Evolutionary conservation across 2,329 filamentous ascomycete species (phyloP).

Genomic region (Fusarium illudens): DNA sequence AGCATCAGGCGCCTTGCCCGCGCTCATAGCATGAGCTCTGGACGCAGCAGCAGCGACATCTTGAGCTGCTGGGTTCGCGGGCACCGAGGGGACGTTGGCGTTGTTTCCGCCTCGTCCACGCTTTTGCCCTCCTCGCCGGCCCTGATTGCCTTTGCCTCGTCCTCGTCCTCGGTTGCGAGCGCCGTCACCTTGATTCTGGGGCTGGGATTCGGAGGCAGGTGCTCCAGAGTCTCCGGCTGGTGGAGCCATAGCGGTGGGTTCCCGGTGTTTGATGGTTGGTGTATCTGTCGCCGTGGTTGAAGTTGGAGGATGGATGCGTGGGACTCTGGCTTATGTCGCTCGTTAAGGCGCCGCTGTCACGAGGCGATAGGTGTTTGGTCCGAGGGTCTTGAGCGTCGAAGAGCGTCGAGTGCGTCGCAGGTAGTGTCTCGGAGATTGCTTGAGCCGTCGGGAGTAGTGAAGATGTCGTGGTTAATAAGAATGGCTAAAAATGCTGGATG

Average conservation of each 20-base stretch:
- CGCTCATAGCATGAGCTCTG: conserved; percentile 49
- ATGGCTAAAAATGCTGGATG: not conserved
- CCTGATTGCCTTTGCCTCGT: conserved; percentile 52
- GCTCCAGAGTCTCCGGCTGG: conserved; percentile 24
- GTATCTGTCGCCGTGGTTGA: conserved; percentile 7
- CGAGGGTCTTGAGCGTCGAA: not conserved
- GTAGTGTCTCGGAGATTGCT: not conserved
- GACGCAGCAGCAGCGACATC: conserved; percentile 45
- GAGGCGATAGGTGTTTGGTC: not conserved
- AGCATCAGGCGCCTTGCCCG: conserved; percentile 35
- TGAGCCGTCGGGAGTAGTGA: not conserved
- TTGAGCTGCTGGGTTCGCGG: conserved; percentile 44
- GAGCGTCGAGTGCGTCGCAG: not conserved
- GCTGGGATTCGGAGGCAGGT: conserved; percentile 29
- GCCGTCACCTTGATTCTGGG: conserved; percentile 31
- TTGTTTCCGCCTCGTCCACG: conserved; percentile 43
- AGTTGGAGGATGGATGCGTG: conserved; percentile 1
- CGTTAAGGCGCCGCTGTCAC: not conserved
- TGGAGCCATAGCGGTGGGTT: conserved; percentile 29
- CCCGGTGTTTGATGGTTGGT: not conserved
- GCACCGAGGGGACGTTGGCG: conserved; percentile 21
- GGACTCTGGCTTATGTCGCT: conserved; percentile 20
- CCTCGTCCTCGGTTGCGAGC: conserved; percentile 54
- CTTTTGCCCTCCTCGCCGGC: conserved; percentile 49
- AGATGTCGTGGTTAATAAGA: not conserved